Evolutionary conservation across 129 eudicot genomes (phyloP), one percentile per base, ranked within the genome.

Genomic region (Centella asiatica): DNA sequence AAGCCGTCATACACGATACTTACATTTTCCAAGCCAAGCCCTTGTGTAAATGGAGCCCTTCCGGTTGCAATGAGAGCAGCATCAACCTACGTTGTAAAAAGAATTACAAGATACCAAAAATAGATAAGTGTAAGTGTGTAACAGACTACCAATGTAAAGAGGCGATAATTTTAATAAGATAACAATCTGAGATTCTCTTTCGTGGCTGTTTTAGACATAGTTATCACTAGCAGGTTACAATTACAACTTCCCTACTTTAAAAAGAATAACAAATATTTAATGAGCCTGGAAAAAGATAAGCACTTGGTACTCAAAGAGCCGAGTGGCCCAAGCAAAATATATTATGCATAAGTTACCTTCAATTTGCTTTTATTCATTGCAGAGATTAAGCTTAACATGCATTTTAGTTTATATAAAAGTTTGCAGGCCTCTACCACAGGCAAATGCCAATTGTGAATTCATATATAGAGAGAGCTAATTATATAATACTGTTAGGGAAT

Each of bases 1-100:
- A n/a, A n/a, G n/a, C n/a, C n/a, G n/a, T n/a, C n/a, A n/a, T n/a
- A n/a, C n/a, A n/a, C n/a, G n/a, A 17, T 27, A 40, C 85, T 45
- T 73, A 87, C 99, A 75, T 85, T 93, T 69, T 93, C 96, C 81
- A 93, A 73, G 47, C 95, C 99, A 63, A 93, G 95, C 52, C 99
- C 93, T 66, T 78, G 69, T 18, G 99, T 93, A 60, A 78, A 88
- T 65, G 96, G 99, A 61, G 96, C 95, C 74, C 99, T 82, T 84
- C 96, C 96, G 36, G 99, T 85, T 50, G 99, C 99, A 85, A 93
- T 93, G 44, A 93, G 85, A 53, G 99, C 96, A 36, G 95, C 96
- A 80, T 93, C 93, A 24, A 93, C 96, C 97, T 90, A 86, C 53
- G 74, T 58, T 31, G 57, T 12, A 18, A 24, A n/a, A 57, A 14